Evolutionary conservation across 2,329 filamentous ascomycete species (phyloP).

Genomic region (Alternaria brassicicola): DNA sequence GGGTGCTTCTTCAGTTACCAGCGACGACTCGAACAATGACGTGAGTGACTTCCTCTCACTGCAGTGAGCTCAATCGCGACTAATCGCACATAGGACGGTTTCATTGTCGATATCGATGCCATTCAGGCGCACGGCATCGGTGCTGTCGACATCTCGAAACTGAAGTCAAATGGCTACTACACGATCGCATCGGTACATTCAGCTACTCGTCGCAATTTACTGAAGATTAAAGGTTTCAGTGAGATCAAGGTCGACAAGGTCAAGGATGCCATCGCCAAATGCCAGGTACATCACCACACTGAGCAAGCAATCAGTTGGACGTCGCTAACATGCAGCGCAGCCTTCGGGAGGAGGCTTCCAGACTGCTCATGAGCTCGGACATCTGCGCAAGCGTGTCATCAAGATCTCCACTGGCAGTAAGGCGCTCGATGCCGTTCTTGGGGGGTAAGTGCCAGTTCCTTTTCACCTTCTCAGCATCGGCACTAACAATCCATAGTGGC

Average conservation of each 20-base stretch:
- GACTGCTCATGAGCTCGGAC: slow-evolving; percentile 68
- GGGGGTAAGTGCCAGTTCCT: slow-evolving; percentile 56
- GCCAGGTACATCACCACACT: slow-evolving; percentile 53
- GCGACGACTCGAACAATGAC: slow-evolving; percentile 59
- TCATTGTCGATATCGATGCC: slow-evolving; percentile 70
- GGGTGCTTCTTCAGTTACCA: slow-evolving; percentile 58
- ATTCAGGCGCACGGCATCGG: slow-evolving; percentile 71
- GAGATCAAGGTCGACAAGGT: slow-evolving; percentile 74
- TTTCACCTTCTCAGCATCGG: neutral
- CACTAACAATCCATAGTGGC: slow-evolving; percentile 54
- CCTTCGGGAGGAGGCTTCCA: slow-evolving; percentile 66
- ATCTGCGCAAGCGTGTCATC: slow-evolving; percentile 67
- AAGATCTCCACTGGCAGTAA: slow-evolving; percentile 74
- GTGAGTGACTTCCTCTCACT: slow-evolving; percentile 37
- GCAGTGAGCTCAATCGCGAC: neutral
- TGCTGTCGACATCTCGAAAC: slow-evolving; percentile 68
- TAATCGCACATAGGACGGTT: slow-evolving; percentile 50
- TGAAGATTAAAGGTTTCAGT: slow-evolving; percentile 73
- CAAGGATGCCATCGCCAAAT: slow-evolving; percentile 69
- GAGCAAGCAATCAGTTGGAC: neutral
- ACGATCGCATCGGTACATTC: slow-evolving; percentile 67
- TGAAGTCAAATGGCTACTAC: slow-evolving; percentile 67
- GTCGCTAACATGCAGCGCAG: slow-evolving; percentile 45
- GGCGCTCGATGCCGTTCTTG: slow-evolving; percentile 68
- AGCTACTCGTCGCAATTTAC: slow-evolving; percentile 64